phyloP scores from a whole-genome alignment of 495 filamentous ascomycete genomes.

The Annulohypoxylon nitens region DNA sequence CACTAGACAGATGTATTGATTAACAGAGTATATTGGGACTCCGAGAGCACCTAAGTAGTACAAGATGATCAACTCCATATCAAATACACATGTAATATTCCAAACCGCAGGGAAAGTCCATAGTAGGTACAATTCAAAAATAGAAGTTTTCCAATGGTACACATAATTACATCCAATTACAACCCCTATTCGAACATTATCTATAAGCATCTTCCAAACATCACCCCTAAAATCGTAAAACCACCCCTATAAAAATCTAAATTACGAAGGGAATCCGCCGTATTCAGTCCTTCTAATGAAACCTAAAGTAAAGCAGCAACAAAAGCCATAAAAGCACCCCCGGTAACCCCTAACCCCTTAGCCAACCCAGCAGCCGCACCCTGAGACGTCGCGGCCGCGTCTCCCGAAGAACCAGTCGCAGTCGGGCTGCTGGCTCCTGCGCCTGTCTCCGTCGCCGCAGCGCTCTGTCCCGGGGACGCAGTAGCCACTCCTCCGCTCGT shows the following conservation, averaged over 20 bases:
- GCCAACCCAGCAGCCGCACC: neutral
- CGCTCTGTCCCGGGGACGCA: neutral
- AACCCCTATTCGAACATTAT: neutral
- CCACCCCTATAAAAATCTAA: neutral
- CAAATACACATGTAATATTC: too few species aligned
- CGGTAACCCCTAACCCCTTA: neutral
- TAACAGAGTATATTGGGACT: too few species aligned
- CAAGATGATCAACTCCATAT: too few species aligned
- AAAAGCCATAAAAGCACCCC: conserved; percentile 6
- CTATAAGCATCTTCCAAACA: neutral
- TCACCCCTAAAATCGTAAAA: neutral
- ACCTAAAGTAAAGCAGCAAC: conserved; percentile 31
- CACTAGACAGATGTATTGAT: too few species aligned
- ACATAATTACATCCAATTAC: neutral
- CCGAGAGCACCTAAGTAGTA: too few species aligned
- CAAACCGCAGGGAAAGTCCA: too few species aligned
- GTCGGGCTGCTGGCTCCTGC: neutral
- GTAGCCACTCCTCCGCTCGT: neutral
- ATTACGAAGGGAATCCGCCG: neutral
- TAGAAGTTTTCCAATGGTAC: too few species aligned
- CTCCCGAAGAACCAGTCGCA: neutral
- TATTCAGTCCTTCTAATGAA: neutral
- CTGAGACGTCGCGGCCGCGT: neutral
- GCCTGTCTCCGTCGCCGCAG: neutral
- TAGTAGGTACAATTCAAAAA: too few species aligned